A percentile compares a stretch with the other conserved stretches of the same genome.
Conservation (phyloP, 768 basidiomycete genomes). For the Boletellus ananas region DNA sequence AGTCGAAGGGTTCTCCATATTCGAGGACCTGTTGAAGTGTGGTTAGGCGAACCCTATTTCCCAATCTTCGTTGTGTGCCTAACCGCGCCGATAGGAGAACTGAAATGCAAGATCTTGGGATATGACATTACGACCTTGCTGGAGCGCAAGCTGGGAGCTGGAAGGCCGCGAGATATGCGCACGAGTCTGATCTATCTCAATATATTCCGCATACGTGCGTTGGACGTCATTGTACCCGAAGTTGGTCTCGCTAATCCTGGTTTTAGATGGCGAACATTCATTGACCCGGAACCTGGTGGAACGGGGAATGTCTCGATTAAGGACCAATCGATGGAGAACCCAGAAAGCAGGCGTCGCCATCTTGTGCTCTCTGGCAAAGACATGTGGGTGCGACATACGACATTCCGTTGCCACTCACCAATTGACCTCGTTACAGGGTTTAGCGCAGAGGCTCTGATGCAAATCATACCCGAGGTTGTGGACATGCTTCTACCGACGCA, state of each 20-base stretch:
- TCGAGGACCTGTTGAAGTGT: conserved; percentile 10
- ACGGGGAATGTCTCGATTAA: conserved; percentile 9
- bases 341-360: conserved; percentile 18
- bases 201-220: conserved; percentile 8
- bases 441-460: conserved; percentile 9
- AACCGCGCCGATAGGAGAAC: background rate
- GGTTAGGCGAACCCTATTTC: background rate
- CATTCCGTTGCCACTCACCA: background rate
- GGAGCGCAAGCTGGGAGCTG: conserved; percentile 10
- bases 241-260: background rate
- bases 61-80: background rate
- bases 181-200: conserved; percentile 14
- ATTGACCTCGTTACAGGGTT: conserved; percentile 3
- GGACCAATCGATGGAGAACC: conserved; percentile 5
- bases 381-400: conserved; percentile 2
- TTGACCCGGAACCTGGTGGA: conserved; percentile 10
- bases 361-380: conserved; percentile 15
- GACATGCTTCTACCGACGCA: conserved; percentile 10
- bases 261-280: conserved; percentile 6
- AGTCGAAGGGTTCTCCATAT: conserved; percentile 17
- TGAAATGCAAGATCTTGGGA: conserved; percentile 3
- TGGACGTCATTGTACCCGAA: background rate
- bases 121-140: conserved; percentile 10
- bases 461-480: conserved; percentile 7
- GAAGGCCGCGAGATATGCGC: conserved; percentile 11